Percentiles rank a stretch among this genome's conserved stretches.
These are phyloP conservation scores for Diatrype stigma DNA, from an alignment of 2,329 filamentous ascomycete species.

Conservation along the genomic window DNA sequence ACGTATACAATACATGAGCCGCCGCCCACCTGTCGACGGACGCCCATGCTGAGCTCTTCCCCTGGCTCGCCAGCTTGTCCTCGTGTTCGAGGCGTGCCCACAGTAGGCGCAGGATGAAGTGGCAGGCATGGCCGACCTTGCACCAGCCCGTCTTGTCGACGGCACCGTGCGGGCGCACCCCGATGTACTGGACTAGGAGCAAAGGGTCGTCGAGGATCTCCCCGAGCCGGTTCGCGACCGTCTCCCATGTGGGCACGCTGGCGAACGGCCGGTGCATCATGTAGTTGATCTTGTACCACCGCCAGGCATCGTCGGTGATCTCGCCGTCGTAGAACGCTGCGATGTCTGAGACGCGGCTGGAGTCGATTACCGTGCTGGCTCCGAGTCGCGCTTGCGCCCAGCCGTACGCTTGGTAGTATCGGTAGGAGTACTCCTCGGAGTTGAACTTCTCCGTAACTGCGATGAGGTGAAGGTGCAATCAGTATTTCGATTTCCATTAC, in stretches of 20 bases:
- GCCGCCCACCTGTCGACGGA: slow-evolving; percentile 8
- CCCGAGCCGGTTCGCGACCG: slow-evolving; percentile 1
- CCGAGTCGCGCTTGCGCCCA: background rate
- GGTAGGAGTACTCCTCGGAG: background rate
- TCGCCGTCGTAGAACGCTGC: background rate
- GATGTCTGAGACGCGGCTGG: background rate
- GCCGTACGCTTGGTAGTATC: background rate
- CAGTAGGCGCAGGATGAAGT: slow-evolving; percentile 7
- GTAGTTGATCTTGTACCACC: background rate
- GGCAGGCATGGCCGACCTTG: background rate
- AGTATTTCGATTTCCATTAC: too few relatives aligned
- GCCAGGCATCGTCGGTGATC: background rate
- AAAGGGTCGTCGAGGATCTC: background rate
- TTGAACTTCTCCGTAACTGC: background rate
- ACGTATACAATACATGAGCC: slow-evolving; percentile 6
- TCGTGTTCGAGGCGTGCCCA: slow-evolving; percentile 4
- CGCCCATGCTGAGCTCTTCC: background rate
- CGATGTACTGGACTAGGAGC: background rate
- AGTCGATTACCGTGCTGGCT: too few relatives aligned
- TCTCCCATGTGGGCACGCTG: background rate
- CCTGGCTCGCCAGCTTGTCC: background rate
- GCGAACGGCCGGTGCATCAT: background rate
- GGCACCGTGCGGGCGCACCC: background rate
- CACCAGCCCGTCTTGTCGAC: background rate
- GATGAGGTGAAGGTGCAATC: too few relatives aligned